These are phyloP conservation scores for Claviceps spartinae DNA, from an alignment of 2,329 filamentous ascomycete genomes.

Conservation along the genomic window DNA sequence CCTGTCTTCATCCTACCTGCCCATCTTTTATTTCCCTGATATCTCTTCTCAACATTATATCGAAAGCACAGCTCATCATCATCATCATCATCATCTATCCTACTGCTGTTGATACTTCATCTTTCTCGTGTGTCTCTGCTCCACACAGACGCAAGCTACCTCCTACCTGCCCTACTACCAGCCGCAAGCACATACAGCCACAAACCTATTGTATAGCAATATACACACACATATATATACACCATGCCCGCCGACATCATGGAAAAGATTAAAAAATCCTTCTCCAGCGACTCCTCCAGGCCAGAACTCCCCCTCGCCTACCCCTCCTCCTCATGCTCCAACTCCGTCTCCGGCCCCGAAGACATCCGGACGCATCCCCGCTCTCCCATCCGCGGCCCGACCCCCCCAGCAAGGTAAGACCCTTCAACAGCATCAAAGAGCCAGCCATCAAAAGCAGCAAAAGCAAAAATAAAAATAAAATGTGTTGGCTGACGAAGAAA, in stretches of 20 bases:
- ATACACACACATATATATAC: not conserved
- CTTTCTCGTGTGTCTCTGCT: too few relatives aligned
- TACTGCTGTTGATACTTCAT: too few relatives aligned
- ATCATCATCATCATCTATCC: too few relatives aligned
- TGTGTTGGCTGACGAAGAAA: not conserved
- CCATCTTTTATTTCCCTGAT: too few relatives aligned
- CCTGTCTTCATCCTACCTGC: too few relatives aligned
- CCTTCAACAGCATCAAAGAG: not conserved
- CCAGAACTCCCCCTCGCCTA: conserved; percentile 4
- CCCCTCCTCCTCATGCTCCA: not conserved
- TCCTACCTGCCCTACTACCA: too few relatives aligned
- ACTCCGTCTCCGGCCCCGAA: conserved; percentile 1
- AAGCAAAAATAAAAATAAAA: not conserved
- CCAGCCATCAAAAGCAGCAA: not conserved
- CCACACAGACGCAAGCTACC: too few relatives aligned
- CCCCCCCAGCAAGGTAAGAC: not conserved
- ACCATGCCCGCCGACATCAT: conserved; percentile 2
- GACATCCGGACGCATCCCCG: conserved; percentile 1
- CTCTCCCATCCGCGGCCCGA: not conserved
- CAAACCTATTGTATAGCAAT: too few relatives aligned
- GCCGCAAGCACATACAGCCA: too few relatives aligned
- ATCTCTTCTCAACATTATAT: too few relatives aligned
- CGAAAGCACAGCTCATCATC: too few relatives aligned
- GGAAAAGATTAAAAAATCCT: conserved; percentile 3
- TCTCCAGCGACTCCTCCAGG: conserved; percentile 1